Evolutionary conservation across 169 alveolate genomes (phyloP).

Genomic region (Plasmodium coatneyi): DNA sequence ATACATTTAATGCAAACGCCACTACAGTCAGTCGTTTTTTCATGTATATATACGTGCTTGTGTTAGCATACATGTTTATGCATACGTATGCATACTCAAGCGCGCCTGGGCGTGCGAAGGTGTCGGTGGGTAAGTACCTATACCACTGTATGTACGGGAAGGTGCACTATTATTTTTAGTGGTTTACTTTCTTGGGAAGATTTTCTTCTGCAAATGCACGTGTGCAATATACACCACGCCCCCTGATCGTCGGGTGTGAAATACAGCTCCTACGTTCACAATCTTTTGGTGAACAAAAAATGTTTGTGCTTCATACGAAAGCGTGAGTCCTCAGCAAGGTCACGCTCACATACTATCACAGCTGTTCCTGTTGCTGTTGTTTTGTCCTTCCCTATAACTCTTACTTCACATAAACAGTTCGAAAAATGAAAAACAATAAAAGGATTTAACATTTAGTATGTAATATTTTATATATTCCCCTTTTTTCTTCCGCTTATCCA

Average conservation of each 20-base stretch:
- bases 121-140: neutral
- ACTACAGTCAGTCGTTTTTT: neutral
- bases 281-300: neutral
- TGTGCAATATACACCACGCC: neutral
- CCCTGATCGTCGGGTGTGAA: neutral
- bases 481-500: neutral
- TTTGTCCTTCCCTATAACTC: neutral
- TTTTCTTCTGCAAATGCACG: neutral
- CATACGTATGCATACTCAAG: neutral
- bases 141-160: neutral
- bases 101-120: neutral
- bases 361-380: neutral
- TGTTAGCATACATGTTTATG: conserved; percentile 13
- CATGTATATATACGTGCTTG: conserved; percentile 4
- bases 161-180: neutral
- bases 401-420: neutral
- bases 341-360: neutral
- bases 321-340: neutral
- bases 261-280: neutral
- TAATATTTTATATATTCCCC: neutral
- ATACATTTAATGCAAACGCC: neutral
- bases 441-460: neutral
- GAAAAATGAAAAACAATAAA: neutral
- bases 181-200: neutral
- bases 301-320: neutral